phyloP scores from a whole-genome alignment of 2,329 filamentous ascomycete species.

The Aspergillus texensis region DNA sequence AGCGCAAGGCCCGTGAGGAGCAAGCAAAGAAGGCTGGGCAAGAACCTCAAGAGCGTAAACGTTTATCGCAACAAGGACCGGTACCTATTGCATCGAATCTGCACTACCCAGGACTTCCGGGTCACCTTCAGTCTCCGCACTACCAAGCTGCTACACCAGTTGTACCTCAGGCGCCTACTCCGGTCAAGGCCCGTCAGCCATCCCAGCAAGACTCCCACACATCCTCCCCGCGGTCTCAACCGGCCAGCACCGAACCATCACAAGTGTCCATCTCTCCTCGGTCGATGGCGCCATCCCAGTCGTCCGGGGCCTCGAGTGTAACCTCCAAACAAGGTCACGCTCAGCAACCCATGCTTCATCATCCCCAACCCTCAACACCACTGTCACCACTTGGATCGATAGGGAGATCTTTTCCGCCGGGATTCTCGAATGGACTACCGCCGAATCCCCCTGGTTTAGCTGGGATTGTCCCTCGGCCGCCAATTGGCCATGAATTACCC shows the following conservation, averaged over 20 bases:
- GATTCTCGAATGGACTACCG: constrained; percentile 54
- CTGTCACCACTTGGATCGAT: constrained; percentile 66
- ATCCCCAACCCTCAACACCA: constrained; percentile 62
- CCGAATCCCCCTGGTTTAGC: constrained; percentile 59
- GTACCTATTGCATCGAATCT: constrained; percentile 58
- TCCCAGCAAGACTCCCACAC: constrained; percentile 77
- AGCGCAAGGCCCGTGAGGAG: constrained; percentile 53
- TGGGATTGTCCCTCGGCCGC: constrained; percentile 55
- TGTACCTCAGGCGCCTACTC: constrained; percentile 79
- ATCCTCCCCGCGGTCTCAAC: constrained; percentile 62
- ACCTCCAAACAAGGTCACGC: constrained; percentile 61
- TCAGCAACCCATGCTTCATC: constrained; percentile 56
- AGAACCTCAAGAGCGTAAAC: constrained; percentile 39
- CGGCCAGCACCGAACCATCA: constrained; percentile 58
- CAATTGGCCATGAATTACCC: constrained; percentile 55
- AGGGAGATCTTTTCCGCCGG: constrained; percentile 59
- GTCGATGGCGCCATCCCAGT: constrained; percentile 66
- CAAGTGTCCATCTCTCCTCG: constrained; percentile 64
- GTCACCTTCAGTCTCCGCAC: constrained; percentile 72
- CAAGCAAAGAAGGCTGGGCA: constrained; percentile 49
- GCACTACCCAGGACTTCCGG: constrained; percentile 53
- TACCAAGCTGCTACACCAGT: constrained; percentile 77
- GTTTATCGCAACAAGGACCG: constrained; percentile 62
- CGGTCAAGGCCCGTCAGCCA: constrained; percentile 72
- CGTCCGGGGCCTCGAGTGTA: constrained; percentile 65